Conservation (phyloP, 2,329 filamentous ascomycete species). For the Curvularia sp. region DNA sequence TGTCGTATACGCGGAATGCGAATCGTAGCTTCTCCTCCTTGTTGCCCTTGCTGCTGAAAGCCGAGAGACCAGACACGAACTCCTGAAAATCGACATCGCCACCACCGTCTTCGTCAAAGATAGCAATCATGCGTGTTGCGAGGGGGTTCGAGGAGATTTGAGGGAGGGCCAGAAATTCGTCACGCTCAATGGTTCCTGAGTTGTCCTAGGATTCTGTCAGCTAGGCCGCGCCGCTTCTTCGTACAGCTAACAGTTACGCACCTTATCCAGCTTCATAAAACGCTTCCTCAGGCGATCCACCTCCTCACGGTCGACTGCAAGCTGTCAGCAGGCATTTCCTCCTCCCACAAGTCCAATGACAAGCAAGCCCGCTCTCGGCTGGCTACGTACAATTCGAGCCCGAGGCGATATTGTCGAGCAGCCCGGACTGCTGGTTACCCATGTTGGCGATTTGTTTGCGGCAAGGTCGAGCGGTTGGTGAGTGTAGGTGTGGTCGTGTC, state of each 20-base stretch:
- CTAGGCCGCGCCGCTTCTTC: background rate
- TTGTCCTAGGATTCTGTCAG: constrained; percentile 71
- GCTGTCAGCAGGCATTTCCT: constrained; percentile 37
- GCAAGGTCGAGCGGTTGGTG: constrained; percentile 21
- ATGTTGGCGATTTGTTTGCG: constrained; percentile 47
- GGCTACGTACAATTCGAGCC: constrained; percentile 84
- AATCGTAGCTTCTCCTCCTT: constrained; percentile 98
- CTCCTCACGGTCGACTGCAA: constrained; percentile 90
- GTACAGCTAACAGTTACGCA: constrained; percentile 50
- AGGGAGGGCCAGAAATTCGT: constrained; percentile 95
- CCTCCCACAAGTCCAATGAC: constrained; percentile 21
- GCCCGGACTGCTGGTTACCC: constrained; percentile 66
- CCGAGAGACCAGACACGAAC: constrained; percentile 92
- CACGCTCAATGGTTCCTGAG: constrained; percentile 96
- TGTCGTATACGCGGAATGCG: constrained; percentile 99
- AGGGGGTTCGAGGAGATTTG: constrained; percentile 98
- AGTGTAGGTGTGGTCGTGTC: constrained; percentile 23
- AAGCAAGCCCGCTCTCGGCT: constrained; percentile 22
- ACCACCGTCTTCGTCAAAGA: constrained; percentile 97
- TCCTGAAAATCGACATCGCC: constrained; percentile 99
- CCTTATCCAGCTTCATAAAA: constrained; percentile 99
- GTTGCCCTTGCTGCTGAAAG: constrained; percentile 97
- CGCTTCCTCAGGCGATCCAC: constrained; percentile 94
- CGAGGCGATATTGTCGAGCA: constrained; percentile 95
- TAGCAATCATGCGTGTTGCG: constrained; percentile 98